Conservation (phyloP, 129 eudicot species). For the Tagetes erecta region DNA sequence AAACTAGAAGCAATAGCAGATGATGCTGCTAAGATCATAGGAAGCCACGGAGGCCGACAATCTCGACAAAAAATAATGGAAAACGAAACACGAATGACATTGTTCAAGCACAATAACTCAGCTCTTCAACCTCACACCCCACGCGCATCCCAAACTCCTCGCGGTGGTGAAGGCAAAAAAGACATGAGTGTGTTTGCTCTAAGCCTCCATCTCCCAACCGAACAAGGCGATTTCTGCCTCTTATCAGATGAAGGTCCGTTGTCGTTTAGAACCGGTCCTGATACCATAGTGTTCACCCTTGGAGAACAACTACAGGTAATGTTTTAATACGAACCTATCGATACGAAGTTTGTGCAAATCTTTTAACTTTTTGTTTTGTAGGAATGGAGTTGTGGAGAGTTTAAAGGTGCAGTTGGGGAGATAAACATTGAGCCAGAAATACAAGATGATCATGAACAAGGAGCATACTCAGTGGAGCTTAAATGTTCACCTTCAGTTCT, state of each 20-base stretch:
- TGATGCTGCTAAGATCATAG: slow-evolving; percentile 48
- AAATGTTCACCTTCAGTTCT: slow-evolving; percentile 54
- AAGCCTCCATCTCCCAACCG: slow-evolving; percentile 59
- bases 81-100: slow-evolving; percentile 51
- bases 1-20: slow-evolving; percentile 61
- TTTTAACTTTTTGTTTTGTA: slow-evolving; percentile 9
- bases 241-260: slow-evolving; percentile 38
- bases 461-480: slow-evolving; percentile 66
- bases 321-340: not conserved
- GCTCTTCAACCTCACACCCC: slow-evolving; percentile 45
- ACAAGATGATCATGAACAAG: slow-evolving; percentile 37
- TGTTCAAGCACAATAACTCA: slow-evolving; percentile 61
- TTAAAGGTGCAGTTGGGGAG: slow-evolving; percentile 58
- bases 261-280: slow-evolving; percentile 47
- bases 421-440: slow-evolving; percentile 55
- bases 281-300: slow-evolving; percentile 56
- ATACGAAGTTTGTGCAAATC: not conserved
- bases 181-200: slow-evolving; percentile 46
- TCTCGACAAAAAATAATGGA: slow-evolving; percentile 39
- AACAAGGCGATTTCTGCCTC: slow-evolving; percentile 47
- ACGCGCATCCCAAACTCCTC: slow-evolving; percentile 36
- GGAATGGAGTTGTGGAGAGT: slow-evolving; percentile 76
- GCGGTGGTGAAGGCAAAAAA: slow-evolving; percentile 21
- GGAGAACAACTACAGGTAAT: slow-evolving; percentile 68
- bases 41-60: slow-evolving; percentile 28